Base-by-base conservation (phyloP, 495 filamentous ascomycete genomes). In the Aspergillus carlsbadensis region DNA sequence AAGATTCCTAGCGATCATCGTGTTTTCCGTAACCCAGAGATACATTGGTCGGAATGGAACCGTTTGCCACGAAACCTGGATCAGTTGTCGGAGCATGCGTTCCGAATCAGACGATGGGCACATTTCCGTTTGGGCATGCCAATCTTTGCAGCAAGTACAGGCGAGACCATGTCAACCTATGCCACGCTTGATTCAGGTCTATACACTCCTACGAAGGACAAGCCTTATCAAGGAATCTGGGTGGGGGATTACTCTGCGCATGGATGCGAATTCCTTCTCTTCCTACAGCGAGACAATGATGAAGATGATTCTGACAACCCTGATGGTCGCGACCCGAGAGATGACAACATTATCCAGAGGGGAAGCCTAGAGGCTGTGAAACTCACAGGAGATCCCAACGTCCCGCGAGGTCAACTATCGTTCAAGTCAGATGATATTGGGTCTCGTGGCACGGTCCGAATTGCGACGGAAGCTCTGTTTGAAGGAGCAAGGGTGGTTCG, bases 161-260 rank as follows among this genome's bases (percentile, higher is more conserved):
- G 79, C n/a, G 86, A 91, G 57, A 80, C 85, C 13, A 70, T 92
- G 22, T 75, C 81, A 26, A 96, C 89, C 1, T 96, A 85, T 59
- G 79, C 87, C 13, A 92, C 93, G 0, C 77, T 98, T 3, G 83
- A 88, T 52, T 79, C 82, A 13, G 75, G 70, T 5, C 65, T 85
- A 20, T 96, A 94, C 64, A 91, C 84, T 0, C 90, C 92, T 0
- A 92, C 91, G 0, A 66, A 69, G n/a, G 75, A 84, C 37, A 90
- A 91, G 66, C 92, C 91, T 1, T 96, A 82, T 64, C 85, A 89
- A 58, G 93, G 93, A 0, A 87, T 98, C 20, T 98, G 90, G 89
- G 87, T 93, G 10, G 93, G 93, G 5, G 91, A 96, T 64, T 96
- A 95, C 64, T 85, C 84, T 11, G 84, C 81, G 0, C 92, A 98